A percentile compares a stretch with the other conserved stretches of the same genome.
Evolutionary conservation across 495 filamentous ascomycete genomes (phyloP).

Genomic region (Aspergillus asperescens): DNA sequence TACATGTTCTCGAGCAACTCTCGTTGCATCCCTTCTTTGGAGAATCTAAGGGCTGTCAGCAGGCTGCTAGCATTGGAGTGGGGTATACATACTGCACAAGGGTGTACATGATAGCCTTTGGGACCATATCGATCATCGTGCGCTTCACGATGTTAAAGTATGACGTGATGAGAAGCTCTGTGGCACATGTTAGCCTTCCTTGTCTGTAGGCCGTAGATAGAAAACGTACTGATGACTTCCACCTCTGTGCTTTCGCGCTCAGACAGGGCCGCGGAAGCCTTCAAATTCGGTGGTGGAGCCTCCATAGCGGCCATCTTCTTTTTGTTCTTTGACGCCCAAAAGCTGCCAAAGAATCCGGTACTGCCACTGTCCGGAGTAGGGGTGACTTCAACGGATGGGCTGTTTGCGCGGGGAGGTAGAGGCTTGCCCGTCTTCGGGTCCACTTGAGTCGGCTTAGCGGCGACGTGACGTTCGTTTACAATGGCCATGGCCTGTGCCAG

Average conservation of each 20-base stretch:
- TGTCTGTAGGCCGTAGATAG: no score
- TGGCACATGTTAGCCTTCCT: slow-evolving; percentile 4
- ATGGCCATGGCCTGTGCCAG: slow-evolving; percentile 80
- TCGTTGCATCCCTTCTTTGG: slow-evolving; percentile 97
- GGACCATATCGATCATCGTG: slow-evolving; percentile 99
- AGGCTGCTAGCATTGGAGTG: neutral
- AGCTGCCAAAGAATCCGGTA: slow-evolving; percentile 89
- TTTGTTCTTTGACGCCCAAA: slow-evolving; percentile 98
- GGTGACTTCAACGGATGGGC: slow-evolving; percentile 53
- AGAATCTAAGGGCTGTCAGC: slow-evolving; percentile 54
- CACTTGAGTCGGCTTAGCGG: slow-evolving; percentile 85
- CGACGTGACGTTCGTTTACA: slow-evolving; percentile 81
- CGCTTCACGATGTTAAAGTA: slow-evolving; percentile 98
- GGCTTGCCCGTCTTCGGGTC: slow-evolving; percentile 99
- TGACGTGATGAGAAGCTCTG: slow-evolving; percentile 89
- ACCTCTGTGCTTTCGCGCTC: slow-evolving; percentile 94
- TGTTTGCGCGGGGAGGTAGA: slow-evolving; percentile 68
- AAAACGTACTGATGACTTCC: slow-evolving; percentile 91
- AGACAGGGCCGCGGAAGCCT: slow-evolving; percentile 84
- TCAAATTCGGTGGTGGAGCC: slow-evolving; percentile 83
- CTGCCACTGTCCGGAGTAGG: slow-evolving; percentile 51
- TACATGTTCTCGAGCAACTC: slow-evolving; percentile 99
- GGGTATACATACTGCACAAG: slow-evolving; percentile 73
- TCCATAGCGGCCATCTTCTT: slow-evolving; percentile 99
- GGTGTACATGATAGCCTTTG: slow-evolving; percentile 98